Base-by-base conservation (phyloP, 305 asterid species). In the Nicotiana rustica region DNA sequence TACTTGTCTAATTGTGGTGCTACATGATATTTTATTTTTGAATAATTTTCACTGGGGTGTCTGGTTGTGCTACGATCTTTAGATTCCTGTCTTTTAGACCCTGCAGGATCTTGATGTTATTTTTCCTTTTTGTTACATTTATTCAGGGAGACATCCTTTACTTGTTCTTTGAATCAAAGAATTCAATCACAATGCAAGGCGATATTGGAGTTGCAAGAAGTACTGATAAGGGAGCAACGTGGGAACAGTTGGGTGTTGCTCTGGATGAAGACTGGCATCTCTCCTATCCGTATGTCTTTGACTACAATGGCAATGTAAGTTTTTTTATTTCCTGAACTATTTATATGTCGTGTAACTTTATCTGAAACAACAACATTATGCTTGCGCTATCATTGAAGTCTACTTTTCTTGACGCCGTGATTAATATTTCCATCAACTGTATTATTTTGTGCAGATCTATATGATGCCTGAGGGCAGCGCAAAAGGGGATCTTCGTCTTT, bases 181-280 rank as follows among this genome's bases (percentile, higher is more conserved):
- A 95, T 71, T 86, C 99, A 15, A 89, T 93, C 76, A 92, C 97
- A 31, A 88, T 88, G 95, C 97, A 95, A 90, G 99, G 99, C 70
- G 99, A 97, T 87, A 97, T 95, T 69, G 99, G 96, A 82, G 99
- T 93, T 87, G 90, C 99, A 56, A 89, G 86, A 84, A 97, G 99
- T 85, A 44, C 86, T 6, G 99, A 97, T 83, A 86, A 92, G 61
- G 99, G 98, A 82, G 98, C 93, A 18, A 93, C 97, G 1, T 97
- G 99, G 99, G 90, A 93, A 84, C 98, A 90, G 81, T 85, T 97
- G 88, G 99, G 99, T 17, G 88, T 90, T 69, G 98, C 96, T 69
- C 89, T 97, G 13, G 98, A 93, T 81, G 99, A 95, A 87, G 96
- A 93, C 80, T 97, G 99, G 99, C 99, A 97, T 90, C 97, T 97